Conservation (phyloP, 2,329 filamentous ascomycete genomes). For the Ophiostoma perfectum region DNA sequence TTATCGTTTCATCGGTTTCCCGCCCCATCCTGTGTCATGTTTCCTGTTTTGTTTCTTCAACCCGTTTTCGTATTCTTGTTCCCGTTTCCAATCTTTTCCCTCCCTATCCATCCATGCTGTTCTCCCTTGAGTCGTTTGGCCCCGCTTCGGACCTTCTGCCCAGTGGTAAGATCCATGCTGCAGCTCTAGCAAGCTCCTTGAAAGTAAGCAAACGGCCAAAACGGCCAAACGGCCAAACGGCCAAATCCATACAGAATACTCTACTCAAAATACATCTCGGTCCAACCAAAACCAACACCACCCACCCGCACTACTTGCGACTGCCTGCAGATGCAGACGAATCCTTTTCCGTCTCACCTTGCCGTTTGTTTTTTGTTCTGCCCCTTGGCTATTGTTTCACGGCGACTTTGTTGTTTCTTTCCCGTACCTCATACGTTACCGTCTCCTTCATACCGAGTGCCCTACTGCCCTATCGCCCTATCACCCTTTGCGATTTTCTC, state of each 20-base stretch:
- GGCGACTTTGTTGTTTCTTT: too few species aligned
- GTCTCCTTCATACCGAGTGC: not conserved
- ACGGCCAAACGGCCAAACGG: too few species aligned
- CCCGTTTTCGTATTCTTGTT: not conserved
- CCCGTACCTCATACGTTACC: not conserved
- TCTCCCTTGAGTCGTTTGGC: not conserved
- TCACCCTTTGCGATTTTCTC: constrained; percentile 12
- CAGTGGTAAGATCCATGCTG: not conserved
- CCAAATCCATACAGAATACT: too few species aligned
- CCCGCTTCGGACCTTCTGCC: not conserved
- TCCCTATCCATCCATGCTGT: not conserved
- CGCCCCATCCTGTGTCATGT: not conserved
- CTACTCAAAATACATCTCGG: too few species aligned
- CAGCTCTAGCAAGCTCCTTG: not conserved
- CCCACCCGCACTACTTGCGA: too few species aligned
- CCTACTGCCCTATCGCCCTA: constrained; percentile 11
- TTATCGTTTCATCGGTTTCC: not conserved
- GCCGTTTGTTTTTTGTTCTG: too few species aligned
- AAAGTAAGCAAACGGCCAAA: not conserved
- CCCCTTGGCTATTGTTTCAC: too few species aligned
- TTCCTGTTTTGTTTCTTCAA: not conserved
- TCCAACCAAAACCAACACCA: too few species aligned
- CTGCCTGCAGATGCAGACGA: too few species aligned
- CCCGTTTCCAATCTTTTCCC: too few species aligned
- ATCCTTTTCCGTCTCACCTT: too few species aligned